A percentile compares a stretch with the other conserved stretches of the same genome.
Conservation (phyloP, 1,284 basidiomycete genomes). For the Athelia psychrophila region DNA sequence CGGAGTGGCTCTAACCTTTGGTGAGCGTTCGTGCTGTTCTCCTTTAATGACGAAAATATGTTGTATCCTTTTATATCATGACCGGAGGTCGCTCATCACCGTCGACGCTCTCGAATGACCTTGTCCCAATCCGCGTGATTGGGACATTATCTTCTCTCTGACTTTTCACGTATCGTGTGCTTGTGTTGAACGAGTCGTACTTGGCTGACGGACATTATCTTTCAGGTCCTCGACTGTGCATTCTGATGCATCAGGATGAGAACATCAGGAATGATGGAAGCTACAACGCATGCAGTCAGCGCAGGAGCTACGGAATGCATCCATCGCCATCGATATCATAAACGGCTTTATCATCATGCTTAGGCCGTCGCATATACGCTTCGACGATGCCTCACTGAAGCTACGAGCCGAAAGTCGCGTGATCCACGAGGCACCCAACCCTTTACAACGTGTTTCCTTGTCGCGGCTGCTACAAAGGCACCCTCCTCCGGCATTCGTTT, state of each 20-base stretch:
- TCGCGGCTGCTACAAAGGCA: background rate
- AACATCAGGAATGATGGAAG: background rate
- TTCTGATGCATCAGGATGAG: background rate
- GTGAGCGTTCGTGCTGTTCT: no score
- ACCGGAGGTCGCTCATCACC: no score
- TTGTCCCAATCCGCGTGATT: background rate
- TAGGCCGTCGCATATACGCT: background rate
- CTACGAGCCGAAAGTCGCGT: background rate
- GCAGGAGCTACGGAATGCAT: background rate
- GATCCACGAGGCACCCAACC: background rate
- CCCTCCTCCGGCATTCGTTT: background rate
- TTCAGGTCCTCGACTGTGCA: background rate
- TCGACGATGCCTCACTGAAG: background rate
- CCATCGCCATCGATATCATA: background rate
- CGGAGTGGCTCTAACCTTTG: no score
- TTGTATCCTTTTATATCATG: no score
- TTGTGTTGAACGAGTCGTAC: no score
- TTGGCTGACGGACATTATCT: background rate
- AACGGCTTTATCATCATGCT: background rate
- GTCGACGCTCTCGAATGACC: conserved; percentile 1
- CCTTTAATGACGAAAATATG: no score
- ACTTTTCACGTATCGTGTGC: background rate
- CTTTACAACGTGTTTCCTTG: background rate
- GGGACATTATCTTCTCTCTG: conserved; percentile 2
- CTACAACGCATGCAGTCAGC: background rate